Evolutionary conservation across 2,329 filamentous ascomycete genomes (phyloP).

Genomic region (Talaromyces albobiverticillius): DNA sequence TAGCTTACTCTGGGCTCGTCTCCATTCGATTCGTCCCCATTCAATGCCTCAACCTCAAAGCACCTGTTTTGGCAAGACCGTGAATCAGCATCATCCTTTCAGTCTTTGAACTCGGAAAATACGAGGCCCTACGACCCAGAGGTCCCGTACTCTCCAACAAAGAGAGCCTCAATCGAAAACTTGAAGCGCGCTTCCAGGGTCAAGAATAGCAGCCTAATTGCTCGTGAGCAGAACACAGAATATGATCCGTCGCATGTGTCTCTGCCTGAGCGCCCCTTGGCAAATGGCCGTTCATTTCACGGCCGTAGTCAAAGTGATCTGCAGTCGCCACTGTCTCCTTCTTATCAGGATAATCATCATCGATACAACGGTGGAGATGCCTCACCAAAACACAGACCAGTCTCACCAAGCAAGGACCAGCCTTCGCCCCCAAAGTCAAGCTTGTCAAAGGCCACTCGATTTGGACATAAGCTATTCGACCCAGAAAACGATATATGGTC

Average conservation of each 20-base stretch:
- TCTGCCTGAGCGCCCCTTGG: slow-evolving; percentile 76
- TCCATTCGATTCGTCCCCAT: slow-evolving; percentile 80
- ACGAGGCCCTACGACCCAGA: slow-evolving; percentile 56
- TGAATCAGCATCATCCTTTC: slow-evolving; percentile 65
- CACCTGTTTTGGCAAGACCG: slow-evolving; percentile 86
- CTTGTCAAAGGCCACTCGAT: slow-evolving; percentile 63
- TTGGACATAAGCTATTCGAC: slow-evolving; percentile 64
- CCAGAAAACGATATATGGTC: slow-evolving; percentile 67
- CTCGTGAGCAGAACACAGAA: slow-evolving; percentile 85
- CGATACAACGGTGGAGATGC: slow-evolving; percentile 9
- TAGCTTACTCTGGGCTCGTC: slow-evolving; percentile 73
- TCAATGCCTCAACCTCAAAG: slow-evolving; percentile 64
- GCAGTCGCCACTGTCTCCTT: slow-evolving; percentile 50
- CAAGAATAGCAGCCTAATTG: slow-evolving; percentile 97
- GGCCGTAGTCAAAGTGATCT: slow-evolving; percentile 66
- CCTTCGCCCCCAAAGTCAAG: slow-evolving; percentile 86
- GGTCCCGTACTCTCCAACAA: slow-evolving; percentile 67
- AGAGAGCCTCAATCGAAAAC: slow-evolving; percentile 90
- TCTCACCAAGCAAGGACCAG: slow-evolving; percentile 65
- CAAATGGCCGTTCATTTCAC: slow-evolving; percentile 57
- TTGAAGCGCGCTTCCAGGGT: slow-evolving; percentile 92
- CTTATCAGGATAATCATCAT: slow-evolving; percentile 11
- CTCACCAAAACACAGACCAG: slow-evolving; percentile 32
- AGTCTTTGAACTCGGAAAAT: slow-evolving; percentile 66
- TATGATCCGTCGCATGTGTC: slow-evolving; percentile 81